These are phyloP conservation scores for Fonsecaea multimorphosa DNA, from an alignment of 2,329 filamentous ascomycete species.

Conservation along the genomic window DNA sequence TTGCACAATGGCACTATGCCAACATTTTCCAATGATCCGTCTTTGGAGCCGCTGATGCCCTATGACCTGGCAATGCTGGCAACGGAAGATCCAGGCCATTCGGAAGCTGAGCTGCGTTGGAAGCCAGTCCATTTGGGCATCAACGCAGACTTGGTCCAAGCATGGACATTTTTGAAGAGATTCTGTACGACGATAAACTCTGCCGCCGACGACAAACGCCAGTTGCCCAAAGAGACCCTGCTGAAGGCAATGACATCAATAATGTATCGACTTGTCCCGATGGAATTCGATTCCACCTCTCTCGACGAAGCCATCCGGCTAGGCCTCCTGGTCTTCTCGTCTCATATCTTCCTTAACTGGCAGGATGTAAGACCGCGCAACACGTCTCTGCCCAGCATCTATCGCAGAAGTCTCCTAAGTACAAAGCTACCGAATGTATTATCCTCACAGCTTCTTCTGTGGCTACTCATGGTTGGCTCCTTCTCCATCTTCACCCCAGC, in stretches of 20 bases:
- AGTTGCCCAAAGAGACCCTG: slow-evolving; percentile 39
- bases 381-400: slow-evolving; percentile 31
- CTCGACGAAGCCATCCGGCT: slow-evolving; percentile 48
- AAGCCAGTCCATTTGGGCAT: background rate
- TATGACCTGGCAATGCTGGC: too few species aligned
- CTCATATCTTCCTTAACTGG: slow-evolving; percentile 50
- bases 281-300: slow-evolving; percentile 41
- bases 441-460: slow-evolving; percentile 26
- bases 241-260: slow-evolving; percentile 48
- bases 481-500: slow-evolving; percentile 16
- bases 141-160: slow-evolving; percentile 33
- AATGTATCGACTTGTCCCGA: slow-evolving; percentile 51
- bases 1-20: slow-evolving; percentile 38
- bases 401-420: slow-evolving; percentile 28
- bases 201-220: slow-evolving; percentile 33
- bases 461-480: slow-evolving; percentile 38
- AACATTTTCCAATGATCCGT: slow-evolving; percentile 38
- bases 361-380: slow-evolving; percentile 37
- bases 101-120: too few species aligned
- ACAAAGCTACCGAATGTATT: background rate
- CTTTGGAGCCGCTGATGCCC: slow-evolving; percentile 10
- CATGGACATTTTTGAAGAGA: slow-evolving; percentile 39
- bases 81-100: too few species aligned
- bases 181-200: slow-evolving; percentile 43
- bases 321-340: slow-evolving; percentile 50